Conservation (phyloP, 2,329 filamentous ascomycete species). For the Ophiostoma piceae region DNA sequence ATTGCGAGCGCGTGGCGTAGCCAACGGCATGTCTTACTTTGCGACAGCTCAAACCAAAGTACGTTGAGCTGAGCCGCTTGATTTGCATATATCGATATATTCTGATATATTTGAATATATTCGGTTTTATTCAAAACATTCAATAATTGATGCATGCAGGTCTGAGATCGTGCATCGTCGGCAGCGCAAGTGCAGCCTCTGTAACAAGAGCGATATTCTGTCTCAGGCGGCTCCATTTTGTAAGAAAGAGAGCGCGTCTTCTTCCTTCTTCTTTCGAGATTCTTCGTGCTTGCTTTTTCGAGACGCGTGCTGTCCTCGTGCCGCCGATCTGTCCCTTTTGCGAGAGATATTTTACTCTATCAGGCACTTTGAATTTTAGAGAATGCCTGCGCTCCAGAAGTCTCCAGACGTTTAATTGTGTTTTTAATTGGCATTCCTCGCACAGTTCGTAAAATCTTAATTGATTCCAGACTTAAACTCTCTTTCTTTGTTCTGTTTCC, state of each 20-base stretch:
- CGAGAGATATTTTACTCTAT: not conserved
- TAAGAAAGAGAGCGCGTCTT: not conserved
- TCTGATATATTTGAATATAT: not conserved
- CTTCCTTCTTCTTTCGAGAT: not conserved
- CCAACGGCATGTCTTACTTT: constrained; percentile 6
- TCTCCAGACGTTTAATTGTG: too few species aligned
- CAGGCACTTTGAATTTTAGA: not conserved
- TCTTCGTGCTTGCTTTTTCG: not conserved
- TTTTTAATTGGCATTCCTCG: not conserved
- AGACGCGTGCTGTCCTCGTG: constrained; percentile 3
- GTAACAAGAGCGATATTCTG: not conserved
- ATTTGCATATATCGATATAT: not conserved
- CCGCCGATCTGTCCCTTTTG: not conserved
- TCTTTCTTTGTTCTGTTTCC: not conserved
- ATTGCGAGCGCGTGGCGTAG: not conserved
- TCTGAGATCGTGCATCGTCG: constrained; percentile 8
- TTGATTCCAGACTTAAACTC: not conserved
- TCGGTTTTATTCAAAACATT: too few species aligned
- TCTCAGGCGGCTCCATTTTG: not conserved
- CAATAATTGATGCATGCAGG: constrained; percentile 2
- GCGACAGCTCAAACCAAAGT: constrained; percentile 5
- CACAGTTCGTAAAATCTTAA: too few species aligned
- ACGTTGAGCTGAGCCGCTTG: not conserved
- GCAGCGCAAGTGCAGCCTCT: not conserved
- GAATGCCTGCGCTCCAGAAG: too few species aligned